These are phyloP conservation scores for Prunus salicina DNA, from an alignment of 306 rosid species.

Conservation along the genomic window DNA sequence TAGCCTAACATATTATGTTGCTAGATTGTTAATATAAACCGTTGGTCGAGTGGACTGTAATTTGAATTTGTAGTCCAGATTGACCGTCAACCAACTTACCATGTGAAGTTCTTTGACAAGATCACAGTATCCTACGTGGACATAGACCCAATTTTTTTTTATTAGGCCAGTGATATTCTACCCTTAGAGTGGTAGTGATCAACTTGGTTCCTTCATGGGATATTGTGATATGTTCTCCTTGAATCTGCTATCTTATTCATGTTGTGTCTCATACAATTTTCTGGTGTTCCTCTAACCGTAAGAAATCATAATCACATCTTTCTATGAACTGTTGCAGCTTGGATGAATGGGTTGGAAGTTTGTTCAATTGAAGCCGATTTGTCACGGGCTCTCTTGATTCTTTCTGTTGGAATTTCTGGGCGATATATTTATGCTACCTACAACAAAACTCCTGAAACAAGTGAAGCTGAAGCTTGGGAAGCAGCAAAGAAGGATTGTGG, in stretches of 20 bases:
- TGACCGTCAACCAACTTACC: no score
- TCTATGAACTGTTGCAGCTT: conserved; percentile 48
- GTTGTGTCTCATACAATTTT: neutral
- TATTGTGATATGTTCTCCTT: neutral
- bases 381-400: conserved; percentile 55
- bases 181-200: no score
- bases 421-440: conserved; percentile 76
- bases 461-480: conserved; percentile 96
- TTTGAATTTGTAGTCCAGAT: no score
- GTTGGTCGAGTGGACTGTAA: neutral
- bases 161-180: no score
- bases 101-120: no score
- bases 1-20: neutral
- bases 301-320: neutral
- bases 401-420: conserved; percentile 74
- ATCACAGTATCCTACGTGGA: neutral
- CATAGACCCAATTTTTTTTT: neutral
- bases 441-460: conserved; percentile 56
- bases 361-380: conserved; percentile 65
- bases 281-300: neutral
- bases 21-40: neutral
- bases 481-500: conserved; percentile 86
- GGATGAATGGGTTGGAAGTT: conserved; percentile 91
- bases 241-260: neutral
- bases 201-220: no score